phyloP scores from a whole-genome alignment of 2,329 filamentous ascomycete genomes.

The Didymella exigua region DNA sequence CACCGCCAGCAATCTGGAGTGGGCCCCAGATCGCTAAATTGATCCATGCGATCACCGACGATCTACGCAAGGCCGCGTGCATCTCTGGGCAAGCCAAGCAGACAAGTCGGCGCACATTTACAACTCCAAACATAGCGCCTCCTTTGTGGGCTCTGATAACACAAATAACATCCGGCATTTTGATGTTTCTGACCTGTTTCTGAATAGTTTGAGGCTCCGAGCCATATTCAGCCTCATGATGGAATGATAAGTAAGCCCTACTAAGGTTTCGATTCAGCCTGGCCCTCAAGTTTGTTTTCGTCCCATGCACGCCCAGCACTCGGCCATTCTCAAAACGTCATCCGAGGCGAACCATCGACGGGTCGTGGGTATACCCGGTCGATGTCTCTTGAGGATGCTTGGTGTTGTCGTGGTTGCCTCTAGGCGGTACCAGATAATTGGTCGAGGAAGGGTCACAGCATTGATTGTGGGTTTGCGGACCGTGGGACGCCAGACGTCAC shows the following conservation, averaged over 20 bases:
- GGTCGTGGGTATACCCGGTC: not conserved
- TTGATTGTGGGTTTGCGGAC: slow-evolving; percentile 1
- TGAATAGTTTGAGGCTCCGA: not conserved
- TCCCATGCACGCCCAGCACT: slow-evolving; percentile 16
- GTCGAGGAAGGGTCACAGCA: not conserved
- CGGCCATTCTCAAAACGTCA: slow-evolving; percentile 10
- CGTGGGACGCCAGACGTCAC: slow-evolving; percentile 12
- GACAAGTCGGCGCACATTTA: slow-evolving; percentile 6
- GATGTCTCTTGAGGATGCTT: not conserved
- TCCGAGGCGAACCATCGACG: slow-evolving; percentile 12
- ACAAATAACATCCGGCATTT: not conserved
- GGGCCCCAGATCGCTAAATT: not conserved
- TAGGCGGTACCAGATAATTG: not conserved
- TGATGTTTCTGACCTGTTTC: slow-evolving; percentile 14
- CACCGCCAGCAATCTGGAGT: slow-evolving; percentile 6
- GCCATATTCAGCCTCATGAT: not conserved
- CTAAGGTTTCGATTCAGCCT: slow-evolving; percentile 10
- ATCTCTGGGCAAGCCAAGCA: slow-evolving; percentile 16
- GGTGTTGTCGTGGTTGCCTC: not conserved
- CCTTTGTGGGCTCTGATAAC: not conserved
- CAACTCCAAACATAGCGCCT: not conserved
- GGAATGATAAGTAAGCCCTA: slow-evolving; percentile 11
- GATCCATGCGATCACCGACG: slow-evolving; percentile 11
- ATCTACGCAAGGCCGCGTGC: slow-evolving; percentile 16
- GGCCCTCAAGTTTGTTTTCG: slow-evolving; percentile 16